These are phyloP conservation scores for Eutrema yunnanense DNA, from an alignment of 345 rosid species.

Conservation along the genomic window DNA sequence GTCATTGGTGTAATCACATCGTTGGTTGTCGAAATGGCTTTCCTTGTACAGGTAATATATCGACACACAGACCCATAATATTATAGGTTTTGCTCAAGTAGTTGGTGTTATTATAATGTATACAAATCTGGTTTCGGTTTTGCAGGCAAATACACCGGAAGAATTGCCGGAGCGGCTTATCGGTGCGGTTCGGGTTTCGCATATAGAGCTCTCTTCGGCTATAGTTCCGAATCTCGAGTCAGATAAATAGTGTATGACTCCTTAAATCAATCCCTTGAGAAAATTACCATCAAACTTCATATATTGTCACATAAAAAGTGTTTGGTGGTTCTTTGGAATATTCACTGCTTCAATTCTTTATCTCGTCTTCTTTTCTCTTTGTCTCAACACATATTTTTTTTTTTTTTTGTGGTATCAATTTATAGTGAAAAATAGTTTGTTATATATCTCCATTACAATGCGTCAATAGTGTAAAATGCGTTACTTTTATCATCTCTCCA, in stretches of 20 bases:
- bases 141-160: slow-evolving; percentile 80
- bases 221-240: slow-evolving; percentile 67
- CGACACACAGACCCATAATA: background rate
- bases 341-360: slow-evolving; percentile 17
- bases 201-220: slow-evolving; percentile 79
- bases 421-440: slow-evolving; percentile 1
- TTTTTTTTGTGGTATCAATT: background rate
- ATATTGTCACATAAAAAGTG: slow-evolving; percentile 9
- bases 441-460: background rate
- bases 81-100: background rate
- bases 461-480: background rate
- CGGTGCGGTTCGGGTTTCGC: slow-evolving; percentile 93
- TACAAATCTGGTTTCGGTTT: background rate
- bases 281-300: slow-evolving; percentile 6
- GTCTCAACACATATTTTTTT: background rate
- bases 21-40: slow-evolving; percentile 97
- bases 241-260: slow-evolving; percentile 15
- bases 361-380: background rate
- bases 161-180: slow-evolving; percentile 91
- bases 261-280: slow-evolving; percentile 1
- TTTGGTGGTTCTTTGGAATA: slow-evolving; percentile 18
- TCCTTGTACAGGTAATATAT: slow-evolving; percentile 71
- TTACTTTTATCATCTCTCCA: background rate
- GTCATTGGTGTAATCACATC: slow-evolving; percentile 86
- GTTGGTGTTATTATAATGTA: background rate